These are phyloP conservation scores for Diplocarpon rosae DNA, from an alignment of 2,329 filamentous ascomycete genomes.

Conservation along the genomic window DNA sequence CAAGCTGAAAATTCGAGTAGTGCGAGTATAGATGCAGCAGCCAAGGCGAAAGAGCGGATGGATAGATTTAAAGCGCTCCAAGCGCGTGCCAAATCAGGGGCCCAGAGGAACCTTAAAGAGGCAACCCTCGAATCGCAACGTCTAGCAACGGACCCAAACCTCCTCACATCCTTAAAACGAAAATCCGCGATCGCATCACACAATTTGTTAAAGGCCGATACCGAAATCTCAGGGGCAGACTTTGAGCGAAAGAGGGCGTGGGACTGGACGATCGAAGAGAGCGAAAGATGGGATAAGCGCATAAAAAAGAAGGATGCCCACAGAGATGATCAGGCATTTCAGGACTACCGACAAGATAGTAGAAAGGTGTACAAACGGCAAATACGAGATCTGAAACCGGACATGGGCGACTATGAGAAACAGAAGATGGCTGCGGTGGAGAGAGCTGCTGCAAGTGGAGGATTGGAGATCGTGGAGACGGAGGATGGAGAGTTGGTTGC, in stretches of 20 bases:
- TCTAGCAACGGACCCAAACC: slow-evolving; percentile 62
- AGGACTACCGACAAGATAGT: slow-evolving; percentile 78
- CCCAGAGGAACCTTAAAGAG: slow-evolving; percentile 69
- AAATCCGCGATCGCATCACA: slow-evolving; percentile 81
- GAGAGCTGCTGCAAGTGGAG: slow-evolving; percentile 71
- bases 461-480: slow-evolving; percentile 90
- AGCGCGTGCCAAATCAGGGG: slow-evolving; percentile 63
- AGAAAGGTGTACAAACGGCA: slow-evolving; percentile 92
- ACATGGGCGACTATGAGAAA: slow-evolving; percentile 75
- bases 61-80: slow-evolving; percentile 82
- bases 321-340: slow-evolving; percentile 78
- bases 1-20: slow-evolving; percentile 5
- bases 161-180: slow-evolving; percentile 69
- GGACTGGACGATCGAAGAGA: slow-evolving; percentile 97
- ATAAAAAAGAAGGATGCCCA: slow-evolving; percentile 75
- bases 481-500: slow-evolving; percentile 89
- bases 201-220: slow-evolving; percentile 86
- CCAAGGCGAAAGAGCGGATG: slow-evolving; percentile 52
- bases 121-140: slow-evolving; percentile 75
- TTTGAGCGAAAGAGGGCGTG: slow-evolving; percentile 97
- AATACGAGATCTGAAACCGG: slow-evolving; percentile 62
- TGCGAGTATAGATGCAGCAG: slow-evolving; percentile 26
- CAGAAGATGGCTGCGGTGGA: slow-evolving; percentile 80
- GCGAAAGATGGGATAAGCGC: slow-evolving; percentile 85
- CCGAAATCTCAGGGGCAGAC: slow-evolving; percentile 74